phyloP scores from a whole-genome alignment of 768 basidiomycete genomes.

The Podaxis sp. region DNA sequence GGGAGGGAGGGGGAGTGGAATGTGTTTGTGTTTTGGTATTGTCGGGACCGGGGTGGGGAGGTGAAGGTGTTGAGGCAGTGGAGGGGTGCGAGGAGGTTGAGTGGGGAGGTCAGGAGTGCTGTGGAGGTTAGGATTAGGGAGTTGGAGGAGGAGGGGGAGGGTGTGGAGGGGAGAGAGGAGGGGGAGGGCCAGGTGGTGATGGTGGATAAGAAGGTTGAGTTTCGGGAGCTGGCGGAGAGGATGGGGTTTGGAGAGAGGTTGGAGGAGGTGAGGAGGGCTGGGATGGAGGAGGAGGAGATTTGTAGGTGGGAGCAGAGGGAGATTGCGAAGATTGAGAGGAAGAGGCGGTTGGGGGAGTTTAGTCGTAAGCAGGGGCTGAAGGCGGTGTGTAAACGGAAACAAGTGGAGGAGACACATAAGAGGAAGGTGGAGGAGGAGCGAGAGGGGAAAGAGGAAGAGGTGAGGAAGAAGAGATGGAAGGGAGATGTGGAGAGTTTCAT shows the following conservation, averaged over 20 bases:
- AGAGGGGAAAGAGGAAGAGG: not conserved
- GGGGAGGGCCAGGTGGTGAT: slow-evolving; percentile 2
- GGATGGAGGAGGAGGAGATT: slow-evolving; percentile 23
- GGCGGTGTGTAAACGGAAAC: too few species aligned
- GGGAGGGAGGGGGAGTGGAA: not conserved
- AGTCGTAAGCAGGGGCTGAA: not conserved
- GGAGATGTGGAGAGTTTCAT: too few species aligned
- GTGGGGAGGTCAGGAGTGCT: slow-evolving; percentile 38
- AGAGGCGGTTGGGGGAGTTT: not conserved
- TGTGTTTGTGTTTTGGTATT: slow-evolving; percentile 30
- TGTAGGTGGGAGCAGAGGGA: slow-evolving; percentile 18
- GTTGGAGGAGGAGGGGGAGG: slow-evolving; percentile 44
- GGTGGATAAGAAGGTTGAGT: slow-evolving; percentile 13
- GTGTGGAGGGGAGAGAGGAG: slow-evolving; percentile 39
- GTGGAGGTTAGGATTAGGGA: not conserved
- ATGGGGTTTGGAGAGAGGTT: slow-evolving; percentile 29
- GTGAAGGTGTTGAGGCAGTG: slow-evolving; percentile 46
- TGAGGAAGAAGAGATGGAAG: too few species aligned
- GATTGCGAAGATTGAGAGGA: slow-evolving; percentile 22
- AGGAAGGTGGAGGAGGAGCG: not conserved
- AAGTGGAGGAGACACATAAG: not conserved
- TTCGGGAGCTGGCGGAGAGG: slow-evolving; percentile 32
- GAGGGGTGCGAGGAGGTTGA: slow-evolving; percentile 43
- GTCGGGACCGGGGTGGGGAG: slow-evolving; percentile 47
- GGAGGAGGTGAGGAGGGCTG: slow-evolving; percentile 30